Conservation (phyloP, 2,329 filamentous ascomycete species). For the Cadophora gregata region DNA sequence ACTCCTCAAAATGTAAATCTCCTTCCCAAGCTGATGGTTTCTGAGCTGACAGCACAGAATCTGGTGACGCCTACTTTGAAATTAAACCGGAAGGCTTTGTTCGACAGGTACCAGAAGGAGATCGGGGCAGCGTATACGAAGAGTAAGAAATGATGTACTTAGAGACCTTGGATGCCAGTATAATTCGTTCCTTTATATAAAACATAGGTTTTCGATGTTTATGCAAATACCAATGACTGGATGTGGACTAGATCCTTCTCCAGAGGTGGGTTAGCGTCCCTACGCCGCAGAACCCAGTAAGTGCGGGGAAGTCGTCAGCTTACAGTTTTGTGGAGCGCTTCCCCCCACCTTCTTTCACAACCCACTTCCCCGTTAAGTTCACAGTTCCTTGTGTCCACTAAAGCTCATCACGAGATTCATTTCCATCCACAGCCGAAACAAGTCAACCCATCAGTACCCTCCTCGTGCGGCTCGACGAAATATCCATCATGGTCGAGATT, state of each 20-base stretch:
- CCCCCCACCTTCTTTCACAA: too few relatives aligned
- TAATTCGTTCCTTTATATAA: too few relatives aligned
- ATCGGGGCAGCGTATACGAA: slow-evolving; percentile 51
- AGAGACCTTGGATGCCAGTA: too few relatives aligned
- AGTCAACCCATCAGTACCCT: too few relatives aligned
- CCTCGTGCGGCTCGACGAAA: too few relatives aligned
- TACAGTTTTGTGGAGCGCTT: neutral
- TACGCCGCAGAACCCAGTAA: too few relatives aligned
- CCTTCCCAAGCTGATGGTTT: slow-evolving; percentile 22
- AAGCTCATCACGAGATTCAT: neutral
- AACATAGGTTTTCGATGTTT: too few relatives aligned
- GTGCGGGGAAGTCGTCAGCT: too few relatives aligned
- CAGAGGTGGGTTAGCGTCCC: too few relatives aligned
- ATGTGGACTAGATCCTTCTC: too few relatives aligned
- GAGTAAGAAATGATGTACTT: slow-evolving; percentile 17
- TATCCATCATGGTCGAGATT: slow-evolving; percentile 19
- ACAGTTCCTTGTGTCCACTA: neutral
- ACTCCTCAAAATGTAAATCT: slow-evolving; percentile 78
- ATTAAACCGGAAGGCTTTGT: slow-evolving; percentile 71
- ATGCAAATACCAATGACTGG: too few relatives aligned
- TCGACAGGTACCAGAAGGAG: slow-evolving; percentile 65
- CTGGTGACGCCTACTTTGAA: slow-evolving; percentile 75
- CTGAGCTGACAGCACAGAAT: slow-evolving; percentile 52
- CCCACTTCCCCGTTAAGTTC: too few relatives aligned
- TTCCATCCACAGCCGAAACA: neutral